phyloP scores from a whole-genome alignment of 2,329 filamentous ascomycete species.

The Cercospora sojina region DNA sequence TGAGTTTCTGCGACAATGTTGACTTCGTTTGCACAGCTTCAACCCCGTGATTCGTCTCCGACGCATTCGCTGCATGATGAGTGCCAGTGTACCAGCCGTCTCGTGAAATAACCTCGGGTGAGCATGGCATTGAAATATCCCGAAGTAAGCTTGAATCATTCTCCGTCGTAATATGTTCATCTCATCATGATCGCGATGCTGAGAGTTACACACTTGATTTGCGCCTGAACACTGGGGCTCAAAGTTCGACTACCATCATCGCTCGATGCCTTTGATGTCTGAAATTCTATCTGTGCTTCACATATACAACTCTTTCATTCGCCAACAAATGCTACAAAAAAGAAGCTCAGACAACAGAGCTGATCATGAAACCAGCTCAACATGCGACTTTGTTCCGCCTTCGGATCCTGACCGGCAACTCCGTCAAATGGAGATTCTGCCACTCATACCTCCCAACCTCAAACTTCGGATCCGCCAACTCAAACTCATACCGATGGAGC shows the following conservation, averaged over 20 bases:
- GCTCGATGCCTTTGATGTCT: background rate
- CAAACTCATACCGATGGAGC: constrained; percentile 42
- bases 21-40: background rate
- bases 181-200: background rate
- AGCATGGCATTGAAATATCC: too few species aligned
- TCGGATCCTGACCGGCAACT: constrained; percentile 43
- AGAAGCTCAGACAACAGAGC: background rate
- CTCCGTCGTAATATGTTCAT: background rate
- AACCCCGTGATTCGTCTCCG: background rate
- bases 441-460: constrained; percentile 40
- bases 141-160: background rate
- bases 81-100: too few species aligned
- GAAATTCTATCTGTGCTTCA: background rate
- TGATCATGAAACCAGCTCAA: background rate
- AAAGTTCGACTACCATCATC: background rate
- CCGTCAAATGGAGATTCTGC: constrained; percentile 41
- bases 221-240: background rate
- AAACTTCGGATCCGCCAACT: constrained; percentile 39
- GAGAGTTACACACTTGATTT: background rate
- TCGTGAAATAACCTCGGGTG: too few species aligned
- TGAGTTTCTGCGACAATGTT: background rate
- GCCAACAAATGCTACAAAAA: background rate
- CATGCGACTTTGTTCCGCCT: constrained; percentile 29
- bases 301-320: background rate
- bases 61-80: too few species aligned